Conservation (phyloP, 805 yeast species). For the Candida mattraensis region DNA sequence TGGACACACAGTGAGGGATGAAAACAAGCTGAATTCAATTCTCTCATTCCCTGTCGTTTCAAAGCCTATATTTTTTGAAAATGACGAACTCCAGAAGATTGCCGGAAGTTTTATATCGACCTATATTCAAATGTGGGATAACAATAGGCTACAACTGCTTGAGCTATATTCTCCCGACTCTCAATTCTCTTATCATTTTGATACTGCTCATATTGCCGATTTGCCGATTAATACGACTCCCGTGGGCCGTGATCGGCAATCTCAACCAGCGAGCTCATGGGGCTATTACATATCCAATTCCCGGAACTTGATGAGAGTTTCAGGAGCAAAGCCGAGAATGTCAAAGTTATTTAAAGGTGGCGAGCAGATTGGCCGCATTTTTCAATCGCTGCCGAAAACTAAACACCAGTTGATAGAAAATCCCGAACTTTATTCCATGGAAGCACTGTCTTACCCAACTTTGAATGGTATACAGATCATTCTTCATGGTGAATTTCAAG, state of each 20-base stretch:
- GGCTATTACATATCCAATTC: conserved; percentile 71
- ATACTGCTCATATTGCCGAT: conserved; percentile 51
- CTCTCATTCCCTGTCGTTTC: conserved; percentile 54
- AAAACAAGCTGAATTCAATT: conserved; percentile 50
- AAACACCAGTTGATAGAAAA: conserved; percentile 64
- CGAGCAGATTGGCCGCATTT: conserved; percentile 58
- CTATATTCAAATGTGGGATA: conserved; percentile 80
- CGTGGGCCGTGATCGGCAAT: conserved; percentile 4
- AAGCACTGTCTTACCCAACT: conserved; percentile 68
- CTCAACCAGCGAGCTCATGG: conserved; percentile 40
- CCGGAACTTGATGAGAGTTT: conserved; percentile 70
- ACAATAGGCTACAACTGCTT: conserved; percentile 66
- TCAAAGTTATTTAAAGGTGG: conserved; percentile 67
- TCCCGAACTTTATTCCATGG: conserved; percentile 73
- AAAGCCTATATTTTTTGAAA: conserved; percentile 79
- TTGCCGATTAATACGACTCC: neutral
- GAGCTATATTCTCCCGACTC: conserved; percentile 79
- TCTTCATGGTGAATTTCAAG: conserved; percentile 84
- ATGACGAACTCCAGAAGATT: conserved; percentile 61
- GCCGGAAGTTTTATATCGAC: conserved; percentile 79
- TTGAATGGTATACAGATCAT: conserved; percentile 75
- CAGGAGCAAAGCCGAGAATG: conserved; percentile 52
- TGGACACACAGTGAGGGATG: conserved; percentile 77
- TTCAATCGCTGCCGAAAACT: conserved; percentile 73
- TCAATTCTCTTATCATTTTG: conserved; percentile 79